Evolutionary conservation across 208 protist species (phyloP), one percentile per base, ranked within the genome.

Genomic region (Leishmania aethiopica): DNA sequence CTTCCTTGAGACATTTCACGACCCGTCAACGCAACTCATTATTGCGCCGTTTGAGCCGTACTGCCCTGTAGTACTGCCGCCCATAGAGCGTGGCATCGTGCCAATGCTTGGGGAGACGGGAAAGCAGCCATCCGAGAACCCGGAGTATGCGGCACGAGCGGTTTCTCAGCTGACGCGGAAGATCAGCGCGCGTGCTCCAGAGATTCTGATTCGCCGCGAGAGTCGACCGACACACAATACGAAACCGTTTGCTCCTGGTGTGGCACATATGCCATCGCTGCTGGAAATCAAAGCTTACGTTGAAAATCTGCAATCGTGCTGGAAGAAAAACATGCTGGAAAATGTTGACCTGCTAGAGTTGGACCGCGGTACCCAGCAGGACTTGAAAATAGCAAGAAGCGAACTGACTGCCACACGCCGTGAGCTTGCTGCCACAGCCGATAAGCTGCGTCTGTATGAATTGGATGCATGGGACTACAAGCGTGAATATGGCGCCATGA

Each of bases 11-110:
- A 86, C 86, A 37, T 96, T 96, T 86, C 96, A 95, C 82, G 92
- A 98, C 77, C 95, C 95, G 2, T 87, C 91, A 8, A 95, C 95
- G 3, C 95, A 96, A 81, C 95, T 96, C 79, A 95, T 96, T 67
- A 78, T 96, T 32, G 85, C 92, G 13, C 95, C 95, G 25, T 98
- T 98, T 87, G 80, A 80, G 51, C 88, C 86, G 32, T 60, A 73
- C n/a, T 89, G 87, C 77, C 78, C 70, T 42, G 45, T 82, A 15
- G 40, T 40, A 2, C 55, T 88, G n/a, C 83, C 86, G 13, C 55
- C 77, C 8, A 59, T 89, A 28, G 28, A 73, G 85, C 35, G 59
- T 60, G 45, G 47, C 37, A 42, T 17, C 13, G 67, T 37, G 53
- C 37, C 47, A 11, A 69, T 11, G 59, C 42, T 22, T 4, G 72